A percentile compares a stretch with the other conserved stretches of the same genome.
Conservation (phyloP, 345 rosid species). For the Mallotus nudiflorus region DNA sequence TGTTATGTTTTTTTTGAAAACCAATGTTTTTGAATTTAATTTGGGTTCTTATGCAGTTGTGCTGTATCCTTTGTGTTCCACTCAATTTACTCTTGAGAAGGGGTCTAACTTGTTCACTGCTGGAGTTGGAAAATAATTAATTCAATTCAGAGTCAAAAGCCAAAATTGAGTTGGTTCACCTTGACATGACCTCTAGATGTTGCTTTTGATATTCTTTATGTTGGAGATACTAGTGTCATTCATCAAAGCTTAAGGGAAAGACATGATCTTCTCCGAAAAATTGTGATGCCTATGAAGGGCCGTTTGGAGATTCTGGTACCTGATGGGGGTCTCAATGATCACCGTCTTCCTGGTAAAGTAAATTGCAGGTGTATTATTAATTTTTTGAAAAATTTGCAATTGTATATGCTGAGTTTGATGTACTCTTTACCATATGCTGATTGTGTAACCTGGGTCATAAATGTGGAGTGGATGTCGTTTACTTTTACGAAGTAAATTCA, state of each 20-base stretch:
- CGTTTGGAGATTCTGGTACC: conserved; percentile 84
- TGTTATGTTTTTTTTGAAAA: conserved; percentile 8
- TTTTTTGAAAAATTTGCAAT: too few relatives aligned
- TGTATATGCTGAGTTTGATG: background rate
- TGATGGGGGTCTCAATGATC: conserved; percentile 67
- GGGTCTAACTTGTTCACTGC: conserved; percentile 18
- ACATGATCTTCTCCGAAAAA: conserved; percentile 68
- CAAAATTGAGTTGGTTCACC: conserved; percentile 27
- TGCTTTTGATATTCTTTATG: conserved; percentile 92
- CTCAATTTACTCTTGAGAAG: conserved; percentile 9
- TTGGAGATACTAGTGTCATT: conserved; percentile 91
- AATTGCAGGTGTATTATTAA: background rate
- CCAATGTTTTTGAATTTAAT: conserved; percentile 12
- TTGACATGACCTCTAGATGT: conserved; percentile 70
- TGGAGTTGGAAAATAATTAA: conserved; percentile 7
- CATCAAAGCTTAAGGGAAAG: conserved; percentile 94
- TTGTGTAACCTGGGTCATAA: background rate
- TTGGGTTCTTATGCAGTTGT: conserved; percentile 63
- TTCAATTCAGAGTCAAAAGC: conserved; percentile 9
- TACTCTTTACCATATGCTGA: background rate
- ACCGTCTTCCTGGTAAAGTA: conserved; percentile 47
- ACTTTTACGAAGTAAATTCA: background rate
- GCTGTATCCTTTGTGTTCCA: conserved; percentile 75
- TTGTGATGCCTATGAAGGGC: conserved; percentile 80
- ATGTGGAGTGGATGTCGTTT: background rate